Percentiles rank a stretch among this genome's conserved stretches.
phyloP scores from a whole-genome alignment of 371 early-diverging fungal species.

The Mycotypha africana region DNA sequence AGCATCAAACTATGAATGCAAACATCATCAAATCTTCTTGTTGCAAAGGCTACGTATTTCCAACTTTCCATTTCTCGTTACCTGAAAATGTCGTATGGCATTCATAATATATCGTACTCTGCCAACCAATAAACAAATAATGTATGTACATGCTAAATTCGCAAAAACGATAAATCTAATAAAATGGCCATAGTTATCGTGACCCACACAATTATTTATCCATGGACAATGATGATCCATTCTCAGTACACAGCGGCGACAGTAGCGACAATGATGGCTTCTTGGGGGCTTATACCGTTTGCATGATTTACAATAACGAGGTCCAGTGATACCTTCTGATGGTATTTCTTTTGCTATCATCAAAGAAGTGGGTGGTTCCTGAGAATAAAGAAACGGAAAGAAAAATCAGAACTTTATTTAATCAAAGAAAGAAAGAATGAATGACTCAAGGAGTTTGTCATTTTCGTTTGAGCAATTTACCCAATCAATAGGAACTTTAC shows the following conservation, averaged over 20 bases:
- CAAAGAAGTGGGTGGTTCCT: slow-evolving; percentile 38
- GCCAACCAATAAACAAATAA: slow-evolving; percentile 26
- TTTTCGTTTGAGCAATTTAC: too few relatives aligned
- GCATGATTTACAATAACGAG: slow-evolving; percentile 75
- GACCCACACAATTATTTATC: slow-evolving; percentile 96
- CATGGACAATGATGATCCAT: slow-evolving; percentile 98
- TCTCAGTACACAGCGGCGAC: slow-evolving; percentile 80
- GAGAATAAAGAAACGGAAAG: not conserved
- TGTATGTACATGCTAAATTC: slow-evolving; percentile 51
- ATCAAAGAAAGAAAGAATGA: not conserved
- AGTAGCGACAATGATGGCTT: slow-evolving; percentile 79
- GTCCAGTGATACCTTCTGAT: slow-evolving; percentile 29
- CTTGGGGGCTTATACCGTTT: slow-evolving; percentile 78
- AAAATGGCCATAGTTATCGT: slow-evolving; percentile 85
- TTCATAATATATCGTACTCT: slow-evolving; percentile 32
- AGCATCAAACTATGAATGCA: slow-evolving; percentile 27
- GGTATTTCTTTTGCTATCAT: slow-evolving; percentile 12
- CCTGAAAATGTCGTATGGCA: slow-evolving; percentile 37
- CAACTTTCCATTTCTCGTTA: not conserved
- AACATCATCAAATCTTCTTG: not conserved
- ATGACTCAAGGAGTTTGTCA: too few relatives aligned
- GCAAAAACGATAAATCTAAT: slow-evolving; percentile 79
- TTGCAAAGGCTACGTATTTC: not conserved
- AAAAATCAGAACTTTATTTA: too few relatives aligned
- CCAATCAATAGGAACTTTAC: slow-evolving; percentile 69